Evolutionary conservation across 805 yeast genomes (phyloP).

Genomic region (Lachancea cidri): DNA sequence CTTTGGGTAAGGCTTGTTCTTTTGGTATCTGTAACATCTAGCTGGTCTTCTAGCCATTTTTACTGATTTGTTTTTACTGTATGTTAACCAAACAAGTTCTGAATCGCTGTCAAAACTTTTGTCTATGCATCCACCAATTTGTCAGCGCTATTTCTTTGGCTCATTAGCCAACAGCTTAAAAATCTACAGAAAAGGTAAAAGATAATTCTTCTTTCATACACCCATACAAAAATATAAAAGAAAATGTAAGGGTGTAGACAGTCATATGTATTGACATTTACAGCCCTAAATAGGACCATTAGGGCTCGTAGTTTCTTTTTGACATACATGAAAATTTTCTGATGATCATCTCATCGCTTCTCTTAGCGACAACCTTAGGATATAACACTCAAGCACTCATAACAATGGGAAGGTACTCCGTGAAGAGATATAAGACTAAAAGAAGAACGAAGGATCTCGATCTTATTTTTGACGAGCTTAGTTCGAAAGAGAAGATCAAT

Average conservation of each 20-base stretch:
- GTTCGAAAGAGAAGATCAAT: constrained; percentile 56
- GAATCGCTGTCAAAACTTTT: not conserved
- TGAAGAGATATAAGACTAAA: constrained; percentile 82
- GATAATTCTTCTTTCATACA: no score
- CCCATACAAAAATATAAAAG: no score
- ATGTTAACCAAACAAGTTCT: not conserved
- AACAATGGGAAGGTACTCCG: constrained; percentile 81
- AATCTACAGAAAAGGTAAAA: no score
- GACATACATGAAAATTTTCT: constrained; percentile 2
- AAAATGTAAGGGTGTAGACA: constrained; percentile 1
- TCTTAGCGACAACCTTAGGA: not conserved
- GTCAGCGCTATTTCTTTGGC: constrained; percentile 1
- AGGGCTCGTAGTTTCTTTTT: no score
- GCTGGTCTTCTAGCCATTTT: constrained; percentile 99
- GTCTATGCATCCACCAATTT: not conserved
- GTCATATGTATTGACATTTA: not conserved
- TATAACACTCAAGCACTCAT: not conserved
- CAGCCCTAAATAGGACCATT: not conserved
- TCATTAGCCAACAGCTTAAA: no score
- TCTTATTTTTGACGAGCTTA: constrained; percentile 69
- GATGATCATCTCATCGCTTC: constrained; percentile 6
- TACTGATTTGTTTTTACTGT: constrained; percentile 27
- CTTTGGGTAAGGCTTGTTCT: constrained; percentile 99
- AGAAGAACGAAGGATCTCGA: constrained; percentile 84
- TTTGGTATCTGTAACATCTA: constrained; percentile 99